A percentile compares a stretch with the other conserved stretches of the same genome.
These are phyloP conservation scores for Aciculoconidium aculeatum DNA, from an alignment of 805 yeast species.

Conservation along the genomic window DNA sequence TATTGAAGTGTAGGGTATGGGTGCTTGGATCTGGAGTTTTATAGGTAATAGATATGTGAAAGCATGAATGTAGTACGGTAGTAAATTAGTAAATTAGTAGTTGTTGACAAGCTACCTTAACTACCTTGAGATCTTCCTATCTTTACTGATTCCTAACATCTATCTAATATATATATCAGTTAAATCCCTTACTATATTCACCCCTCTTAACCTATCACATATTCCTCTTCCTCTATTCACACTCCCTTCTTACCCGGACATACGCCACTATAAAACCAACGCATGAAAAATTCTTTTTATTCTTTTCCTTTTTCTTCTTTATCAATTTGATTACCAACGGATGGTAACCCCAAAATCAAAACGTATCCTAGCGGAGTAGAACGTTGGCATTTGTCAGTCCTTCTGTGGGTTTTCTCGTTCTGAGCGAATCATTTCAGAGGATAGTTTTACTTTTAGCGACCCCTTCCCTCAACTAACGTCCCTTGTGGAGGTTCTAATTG, in stretches of 20 bases:
- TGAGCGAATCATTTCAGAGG: slow-evolving; percentile 12
- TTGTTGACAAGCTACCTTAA: too few species aligned
- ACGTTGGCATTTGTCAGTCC: slow-evolving; percentile 16
- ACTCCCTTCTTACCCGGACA: slow-evolving; percentile 8
- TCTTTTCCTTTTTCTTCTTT: slow-evolving; percentile 4
- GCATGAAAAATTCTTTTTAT: slow-evolving; percentile 3
- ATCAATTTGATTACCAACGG: slow-evolving; percentile 29
- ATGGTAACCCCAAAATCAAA: slow-evolving; percentile 26
- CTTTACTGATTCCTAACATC: too few species aligned
- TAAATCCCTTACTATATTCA: background rate
- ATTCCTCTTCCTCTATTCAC: background rate
- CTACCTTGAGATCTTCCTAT: too few species aligned
- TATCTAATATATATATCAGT: background rate
- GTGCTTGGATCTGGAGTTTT: too few species aligned
- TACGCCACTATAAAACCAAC: slow-evolving; percentile 4
- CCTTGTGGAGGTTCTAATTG: slow-evolving; percentile 12
- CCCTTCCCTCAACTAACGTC: slow-evolving; percentile 5
- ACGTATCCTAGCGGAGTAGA: slow-evolving; percentile 17
- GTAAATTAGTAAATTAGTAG: slow-evolving; percentile 1
- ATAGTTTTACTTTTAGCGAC: slow-evolving; percentile 16
- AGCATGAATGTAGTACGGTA: too few species aligned
- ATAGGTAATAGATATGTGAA: too few species aligned
- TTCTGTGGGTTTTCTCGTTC: slow-evolving; percentile 19
- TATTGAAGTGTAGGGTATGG: too few species aligned
- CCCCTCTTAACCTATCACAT: background rate